Conservation (phyloP, 2,329 filamentous ascomycete species). For the Pseudogymnoascus sp. region DNA sequence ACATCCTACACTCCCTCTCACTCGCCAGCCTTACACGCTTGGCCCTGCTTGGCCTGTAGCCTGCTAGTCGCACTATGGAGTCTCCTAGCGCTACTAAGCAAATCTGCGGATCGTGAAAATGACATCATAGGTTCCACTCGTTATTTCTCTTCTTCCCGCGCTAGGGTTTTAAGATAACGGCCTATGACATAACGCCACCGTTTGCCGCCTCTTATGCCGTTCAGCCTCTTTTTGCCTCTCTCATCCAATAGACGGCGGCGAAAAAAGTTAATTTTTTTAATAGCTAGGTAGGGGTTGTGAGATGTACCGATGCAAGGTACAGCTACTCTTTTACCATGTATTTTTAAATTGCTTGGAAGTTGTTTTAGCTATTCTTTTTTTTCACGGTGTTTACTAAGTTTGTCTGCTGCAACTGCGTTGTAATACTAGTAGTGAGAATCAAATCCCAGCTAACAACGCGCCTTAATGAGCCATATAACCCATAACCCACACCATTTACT, state of each 20-base stretch:
- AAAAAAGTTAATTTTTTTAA: neutral
- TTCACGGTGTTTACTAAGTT: no score
- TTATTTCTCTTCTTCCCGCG: neutral
- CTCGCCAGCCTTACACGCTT: neutral
- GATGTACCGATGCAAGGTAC: neutral
- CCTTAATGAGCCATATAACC: neutral
- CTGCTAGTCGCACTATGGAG: no score
- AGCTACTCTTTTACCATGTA: neutral
- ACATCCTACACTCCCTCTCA: neutral
- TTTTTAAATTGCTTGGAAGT: neutral
- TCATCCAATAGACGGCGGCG: neutral
- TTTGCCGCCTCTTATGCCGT: neutral
- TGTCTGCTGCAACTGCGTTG: no score
- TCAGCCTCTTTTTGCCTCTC: neutral
- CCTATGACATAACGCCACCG: neutral
- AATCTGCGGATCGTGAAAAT: neutral
- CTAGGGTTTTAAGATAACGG: neutral
- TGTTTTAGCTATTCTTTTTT: neutral
- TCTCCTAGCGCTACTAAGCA: neutral
- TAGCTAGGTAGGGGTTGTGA: neutral
- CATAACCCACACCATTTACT: neutral
- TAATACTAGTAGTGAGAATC: neutral
- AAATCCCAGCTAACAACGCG: neutral
- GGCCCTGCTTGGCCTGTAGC: neutral
- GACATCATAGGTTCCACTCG: neutral